Evolutionary conservation across 164 flowering plant genomes (phyloP).

Genomic region (Cinnamomum micranthum): DNA sequence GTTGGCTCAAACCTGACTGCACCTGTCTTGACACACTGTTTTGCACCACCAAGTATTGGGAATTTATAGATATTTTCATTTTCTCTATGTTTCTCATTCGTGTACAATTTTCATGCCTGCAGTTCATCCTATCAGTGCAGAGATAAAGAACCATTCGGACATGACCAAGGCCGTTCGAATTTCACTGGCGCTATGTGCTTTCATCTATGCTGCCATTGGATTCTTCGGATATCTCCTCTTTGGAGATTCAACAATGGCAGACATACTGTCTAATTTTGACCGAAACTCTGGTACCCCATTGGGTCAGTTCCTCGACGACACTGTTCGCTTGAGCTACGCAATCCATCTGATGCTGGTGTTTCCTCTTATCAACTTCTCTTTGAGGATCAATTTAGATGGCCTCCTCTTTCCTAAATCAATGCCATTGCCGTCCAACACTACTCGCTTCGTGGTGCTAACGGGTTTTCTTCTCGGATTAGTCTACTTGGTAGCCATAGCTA

Average conservation of each 20-base stretch:
- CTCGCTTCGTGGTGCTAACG: constrained; percentile 51
- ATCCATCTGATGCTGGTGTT: constrained; percentile 81
- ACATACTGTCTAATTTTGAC: constrained; percentile 80
- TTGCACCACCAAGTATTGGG: too few relatives aligned
- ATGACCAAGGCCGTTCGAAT: constrained; percentile 62
- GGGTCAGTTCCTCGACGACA: constrained; percentile 50
- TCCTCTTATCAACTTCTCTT: constrained; percentile 74
- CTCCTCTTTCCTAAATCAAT: constrained; percentile 54
- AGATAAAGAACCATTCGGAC: constrained; percentile 50
- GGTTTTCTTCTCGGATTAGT: constrained; percentile 29
- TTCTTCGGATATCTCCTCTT: constrained; percentile 79
- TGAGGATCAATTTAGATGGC: constrained; percentile 66
- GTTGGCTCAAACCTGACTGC: too few relatives aligned
- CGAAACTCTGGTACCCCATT: constrained; percentile 32
- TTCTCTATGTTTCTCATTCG: background rate
- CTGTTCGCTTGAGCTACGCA: constrained; percentile 76
- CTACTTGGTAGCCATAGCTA: constrained; percentile 58
- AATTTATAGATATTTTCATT: background rate
- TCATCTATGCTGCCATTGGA: constrained; percentile 61
- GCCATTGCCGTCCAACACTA: constrained; percentile 31
- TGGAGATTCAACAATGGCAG: constrained; percentile 68
- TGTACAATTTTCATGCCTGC: constrained; percentile 20
- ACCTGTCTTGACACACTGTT: too few relatives aligned
- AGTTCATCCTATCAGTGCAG: constrained; percentile 84
- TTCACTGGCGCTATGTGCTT: constrained; percentile 59